Base-by-base conservation (phyloP, 1,139 yeast species). In the Taphrina pruni region DNA sequence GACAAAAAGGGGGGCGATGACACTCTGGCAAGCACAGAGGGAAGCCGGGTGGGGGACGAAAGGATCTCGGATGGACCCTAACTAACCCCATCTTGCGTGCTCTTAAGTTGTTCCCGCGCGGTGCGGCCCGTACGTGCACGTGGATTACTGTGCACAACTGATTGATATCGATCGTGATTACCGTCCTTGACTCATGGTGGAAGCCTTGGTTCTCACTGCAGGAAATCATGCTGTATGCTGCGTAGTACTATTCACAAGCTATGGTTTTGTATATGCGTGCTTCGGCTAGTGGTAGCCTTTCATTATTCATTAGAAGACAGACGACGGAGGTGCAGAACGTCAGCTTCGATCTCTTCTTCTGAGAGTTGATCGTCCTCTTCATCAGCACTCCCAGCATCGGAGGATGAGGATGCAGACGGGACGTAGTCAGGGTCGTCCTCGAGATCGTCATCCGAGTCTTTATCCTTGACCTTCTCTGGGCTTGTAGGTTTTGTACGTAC, bases 391-490 rank as follows among this genome's bases (percentile, higher is more conserved):
- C 36, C 50, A 11, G 46, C 50, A 14, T 56, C 60, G 50, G 60
- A 56, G 12, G 60, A 56, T 14, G 39, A 43, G 41, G 48, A 38
- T 1, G 52, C 43, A n/a, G 52, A 45, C 7, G 62, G 62, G 6
- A 11, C 43, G 17, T 45, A 58, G 32, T 58, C 54, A 14, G 62
- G 62, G 32, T 69, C 72, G 7, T 72, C 74, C 14, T 69, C 74
- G 17, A 70, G 71, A 3, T 71, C 73, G 4, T 71, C 70, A 5
- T 69, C 72, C 14, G 32, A 46, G 17, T 51, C 70, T 17, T 71
- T 57, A 11, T 70, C 69, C 6, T 39, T 17, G 20, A 55, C 60
- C 12, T 55, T 61, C 26, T 20, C 48, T 32, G 32, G 45, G 26
- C 45, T 39, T 20, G 73, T 70, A 6, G 60, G 71, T 35, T 69